Evolutionary conservation across 2,329 filamentous ascomycete genomes (phyloP).

Genomic region (Xylaria polymorpha): DNA sequence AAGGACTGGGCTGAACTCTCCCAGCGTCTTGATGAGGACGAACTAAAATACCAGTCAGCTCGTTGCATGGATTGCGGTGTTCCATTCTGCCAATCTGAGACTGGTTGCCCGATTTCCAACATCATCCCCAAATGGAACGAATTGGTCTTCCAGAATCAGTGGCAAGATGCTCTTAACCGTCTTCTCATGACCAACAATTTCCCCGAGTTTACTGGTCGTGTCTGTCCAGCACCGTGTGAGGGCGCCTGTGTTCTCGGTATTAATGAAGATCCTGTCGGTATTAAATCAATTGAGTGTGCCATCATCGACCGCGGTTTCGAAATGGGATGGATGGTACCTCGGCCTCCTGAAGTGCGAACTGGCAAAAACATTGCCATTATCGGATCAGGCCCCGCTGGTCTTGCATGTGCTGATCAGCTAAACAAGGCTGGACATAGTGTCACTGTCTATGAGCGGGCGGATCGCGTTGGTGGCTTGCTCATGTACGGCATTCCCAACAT

Average conservation of each 20-base stretch:
- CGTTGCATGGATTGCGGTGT: conserved; percentile 99
- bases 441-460: conserved; percentile 91
- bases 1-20: conserved; percentile 96
- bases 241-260: conserved; percentile 96
- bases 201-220: conserved; percentile 96
- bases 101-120: conserved; percentile 94
- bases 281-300: conserved; percentile 98
- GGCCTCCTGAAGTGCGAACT: conserved; percentile 80
- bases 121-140: conserved; percentile 99
- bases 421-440: conserved; percentile 91
- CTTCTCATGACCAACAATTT: conserved; percentile 98
- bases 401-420: conserved; percentile 91
- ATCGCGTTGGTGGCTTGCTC: conserved; percentile 88
- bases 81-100: conserved; percentile 96
- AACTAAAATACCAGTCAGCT: conserved; percentile 95
- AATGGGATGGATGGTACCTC: conserved; percentile 96
- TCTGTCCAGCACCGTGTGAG: conserved; percentile 96
- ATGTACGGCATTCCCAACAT: conserved; percentile 99
- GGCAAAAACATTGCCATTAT: conserved; percentile 91
- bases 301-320: conserved; percentile 98
- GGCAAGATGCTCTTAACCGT: conserved; percentile 91
- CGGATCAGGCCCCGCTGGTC: conserved; percentile 90
- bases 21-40: conserved; percentile 87
- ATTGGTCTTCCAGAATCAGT: conserved; percentile 77
- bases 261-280: conserved; percentile 95